phyloP scores from a whole-genome alignment of 2,329 filamentous ascomycete species.

The Botrytis deweyae region DNA sequence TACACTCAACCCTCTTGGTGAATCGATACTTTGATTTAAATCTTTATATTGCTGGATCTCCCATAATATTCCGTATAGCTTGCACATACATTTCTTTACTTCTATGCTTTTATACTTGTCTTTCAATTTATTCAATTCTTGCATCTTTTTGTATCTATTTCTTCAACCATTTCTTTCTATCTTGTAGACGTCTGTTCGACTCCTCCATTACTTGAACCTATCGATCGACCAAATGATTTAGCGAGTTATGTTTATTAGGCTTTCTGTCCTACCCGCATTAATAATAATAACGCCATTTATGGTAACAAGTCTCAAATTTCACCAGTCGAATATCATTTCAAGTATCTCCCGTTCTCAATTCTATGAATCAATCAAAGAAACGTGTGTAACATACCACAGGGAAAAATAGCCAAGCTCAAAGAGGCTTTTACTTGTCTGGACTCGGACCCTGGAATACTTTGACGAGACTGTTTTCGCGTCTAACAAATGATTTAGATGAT shows the following conservation, averaged over 20 bases:
- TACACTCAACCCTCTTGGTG: background rate
- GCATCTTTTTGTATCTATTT: background rate
- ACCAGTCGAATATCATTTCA: background rate
- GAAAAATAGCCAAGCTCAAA: background rate
- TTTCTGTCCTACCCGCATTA: background rate
- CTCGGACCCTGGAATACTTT: background rate
- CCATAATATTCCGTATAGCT: background rate
- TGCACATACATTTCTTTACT: background rate
- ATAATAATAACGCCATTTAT: background rate
- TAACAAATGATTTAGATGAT: no score
- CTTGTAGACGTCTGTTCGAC: background rate
- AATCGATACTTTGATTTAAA: background rate
- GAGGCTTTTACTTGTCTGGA: background rate
- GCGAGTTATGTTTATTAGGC: background rate
- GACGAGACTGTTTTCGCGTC: no score
- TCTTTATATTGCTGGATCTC: background rate
- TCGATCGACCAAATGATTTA: background rate
- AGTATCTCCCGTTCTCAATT: background rate
- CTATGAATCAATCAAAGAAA: background rate
- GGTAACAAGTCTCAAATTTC: no score
- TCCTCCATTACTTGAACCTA: background rate
- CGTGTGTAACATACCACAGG: background rate
- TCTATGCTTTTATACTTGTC: background rate
- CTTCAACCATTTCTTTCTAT: background rate
- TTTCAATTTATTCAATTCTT: background rate